phyloP scores from a whole-genome alignment of 2,329 filamentous ascomycete species.

The Aspergillus pseudoterreus region DNA sequence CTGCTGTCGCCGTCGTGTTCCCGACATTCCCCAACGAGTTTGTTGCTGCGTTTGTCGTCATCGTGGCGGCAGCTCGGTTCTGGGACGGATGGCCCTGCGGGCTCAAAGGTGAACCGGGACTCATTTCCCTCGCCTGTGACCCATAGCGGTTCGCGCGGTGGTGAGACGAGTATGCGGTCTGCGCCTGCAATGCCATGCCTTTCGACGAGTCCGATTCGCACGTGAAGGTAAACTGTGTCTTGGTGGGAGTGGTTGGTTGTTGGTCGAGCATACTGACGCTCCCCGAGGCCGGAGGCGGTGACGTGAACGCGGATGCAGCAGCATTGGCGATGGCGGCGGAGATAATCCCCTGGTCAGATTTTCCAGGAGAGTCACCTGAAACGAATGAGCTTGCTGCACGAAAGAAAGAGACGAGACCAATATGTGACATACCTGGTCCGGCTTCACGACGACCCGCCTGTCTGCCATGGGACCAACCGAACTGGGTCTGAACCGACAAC shows the following conservation, averaged over 20 bases:
- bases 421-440: conserved; percentile 26
- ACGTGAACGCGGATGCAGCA: conserved; percentile 64
- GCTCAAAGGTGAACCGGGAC: conserved; percentile 38
- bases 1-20: neutral
- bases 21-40: neutral
- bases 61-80: conserved; percentile 14
- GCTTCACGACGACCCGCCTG: conserved; percentile 41
- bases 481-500: conserved; percentile 57
- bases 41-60: neutral
- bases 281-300: conserved; percentile 63
- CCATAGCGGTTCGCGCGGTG: conserved; percentile 30
- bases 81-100: conserved; percentile 18
- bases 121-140: conserved; percentile 54
- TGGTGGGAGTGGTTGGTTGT: conserved; percentile 63
- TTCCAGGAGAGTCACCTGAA: conserved; percentile 34
- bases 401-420: conserved; percentile 16
- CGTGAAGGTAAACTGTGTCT: conserved; percentile 93
- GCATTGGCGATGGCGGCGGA: conserved; percentile 89
- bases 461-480: conserved; percentile 51
- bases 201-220: conserved; percentile 86
- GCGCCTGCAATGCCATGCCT: conserved; percentile 70
- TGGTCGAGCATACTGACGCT: conserved; percentile 76
- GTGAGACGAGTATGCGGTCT: conserved; percentile 41
- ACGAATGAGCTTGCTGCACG: conserved; percentile 12
- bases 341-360: conserved; percentile 72